A percentile compares a stretch with the other conserved stretches of the same genome.
phyloP scores from a whole-genome alignment of 2,329 filamentous ascomycete genomes.

The Fusarium nanum region DNA sequence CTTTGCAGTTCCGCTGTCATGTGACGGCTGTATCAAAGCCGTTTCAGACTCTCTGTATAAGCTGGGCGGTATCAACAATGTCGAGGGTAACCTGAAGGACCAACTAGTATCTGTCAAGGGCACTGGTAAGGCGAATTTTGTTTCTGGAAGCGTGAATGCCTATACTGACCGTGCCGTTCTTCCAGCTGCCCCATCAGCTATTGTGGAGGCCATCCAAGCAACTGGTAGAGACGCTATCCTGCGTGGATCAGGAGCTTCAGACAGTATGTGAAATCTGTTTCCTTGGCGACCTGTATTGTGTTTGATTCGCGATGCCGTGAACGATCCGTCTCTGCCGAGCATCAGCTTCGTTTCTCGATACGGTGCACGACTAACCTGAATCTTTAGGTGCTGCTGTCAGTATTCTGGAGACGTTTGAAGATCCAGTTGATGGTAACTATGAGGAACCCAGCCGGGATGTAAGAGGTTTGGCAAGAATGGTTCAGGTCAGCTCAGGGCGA shows the following conservation, averaged over 20 bases:
- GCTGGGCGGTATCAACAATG: slow-evolving; percentile 82
- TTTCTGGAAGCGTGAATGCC: slow-evolving; percentile 3
- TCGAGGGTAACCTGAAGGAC: slow-evolving; percentile 83
- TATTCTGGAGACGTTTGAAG: slow-evolving; percentile 89
- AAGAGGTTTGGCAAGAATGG: slow-evolving; percentile 90
- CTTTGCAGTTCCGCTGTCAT: slow-evolving; percentile 94
- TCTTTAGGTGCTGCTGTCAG: slow-evolving; percentile 82
- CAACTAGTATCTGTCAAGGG: slow-evolving; percentile 89
- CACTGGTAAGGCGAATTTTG: slow-evolving; percentile 66
- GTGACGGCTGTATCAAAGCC: slow-evolving; percentile 87
- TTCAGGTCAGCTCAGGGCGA: slow-evolving; percentile 82
- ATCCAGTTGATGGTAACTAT: slow-evolving; percentile 59
- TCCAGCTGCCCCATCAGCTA: slow-evolving; percentile 83
- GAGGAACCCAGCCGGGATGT: slow-evolving; percentile 68
- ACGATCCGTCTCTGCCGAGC: not conserved
- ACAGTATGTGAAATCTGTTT: slow-evolving; percentile 70
- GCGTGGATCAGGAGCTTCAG: slow-evolving; percentile 84
- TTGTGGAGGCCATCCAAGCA: slow-evolving; percentile 87
- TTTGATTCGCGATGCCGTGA: not conserved
- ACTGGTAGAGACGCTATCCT: slow-evolving; percentile 95
- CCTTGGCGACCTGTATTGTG: not conserved
- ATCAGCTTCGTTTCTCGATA: not conserved
- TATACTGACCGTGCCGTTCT: slow-evolving; percentile 19
- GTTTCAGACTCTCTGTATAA: slow-evolving; percentile 83
- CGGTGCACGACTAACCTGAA: slow-evolving; percentile 18